phyloP scores from a whole-genome alignment of 495 filamentous ascomycete species.

The Neurospora sp. region DNA sequence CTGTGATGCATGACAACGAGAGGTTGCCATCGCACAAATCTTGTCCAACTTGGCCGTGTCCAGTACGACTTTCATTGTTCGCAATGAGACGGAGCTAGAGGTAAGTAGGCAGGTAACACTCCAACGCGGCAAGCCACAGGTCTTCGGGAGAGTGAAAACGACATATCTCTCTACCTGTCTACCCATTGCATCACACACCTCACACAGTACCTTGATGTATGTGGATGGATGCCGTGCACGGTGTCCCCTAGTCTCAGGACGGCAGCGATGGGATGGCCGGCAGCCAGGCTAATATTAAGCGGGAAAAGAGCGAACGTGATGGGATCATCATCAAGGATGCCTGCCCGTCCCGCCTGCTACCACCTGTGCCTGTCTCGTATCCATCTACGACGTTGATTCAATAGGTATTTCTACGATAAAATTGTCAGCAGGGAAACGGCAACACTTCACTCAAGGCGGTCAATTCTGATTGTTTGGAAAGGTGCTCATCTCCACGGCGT shows the following conservation, averaged over 20 bases:
- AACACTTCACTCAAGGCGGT: background rate
- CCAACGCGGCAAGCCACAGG: slow-evolving; percentile 9
- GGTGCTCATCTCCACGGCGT: background rate
- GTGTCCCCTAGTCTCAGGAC: background rate
- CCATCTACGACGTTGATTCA: background rate
- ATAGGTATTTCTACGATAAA: background rate
- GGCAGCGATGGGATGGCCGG: background rate
- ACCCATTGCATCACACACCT: background rate
- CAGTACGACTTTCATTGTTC: background rate
- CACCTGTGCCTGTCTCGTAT: background rate
- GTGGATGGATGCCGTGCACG: background rate
- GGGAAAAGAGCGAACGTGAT: background rate
- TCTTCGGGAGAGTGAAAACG: slow-evolving; percentile 1
- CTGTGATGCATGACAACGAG: background rate
- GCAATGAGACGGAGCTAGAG: background rate
- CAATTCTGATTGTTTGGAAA: background rate
- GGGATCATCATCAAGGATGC: background rate
- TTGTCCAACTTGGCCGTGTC: background rate
- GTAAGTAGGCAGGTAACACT: background rate
- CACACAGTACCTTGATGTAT: background rate
- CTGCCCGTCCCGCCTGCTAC: background rate
- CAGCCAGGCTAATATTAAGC: background rate
- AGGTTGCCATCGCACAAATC: background rate
- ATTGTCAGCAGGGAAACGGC: background rate
- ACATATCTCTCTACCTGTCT: background rate